Evolutionary conservation across 352 stramenopile genomes (phyloP), one percentile per base, ranked within the genome.

Genomic region (Globisporangium cystogenes): DNA sequence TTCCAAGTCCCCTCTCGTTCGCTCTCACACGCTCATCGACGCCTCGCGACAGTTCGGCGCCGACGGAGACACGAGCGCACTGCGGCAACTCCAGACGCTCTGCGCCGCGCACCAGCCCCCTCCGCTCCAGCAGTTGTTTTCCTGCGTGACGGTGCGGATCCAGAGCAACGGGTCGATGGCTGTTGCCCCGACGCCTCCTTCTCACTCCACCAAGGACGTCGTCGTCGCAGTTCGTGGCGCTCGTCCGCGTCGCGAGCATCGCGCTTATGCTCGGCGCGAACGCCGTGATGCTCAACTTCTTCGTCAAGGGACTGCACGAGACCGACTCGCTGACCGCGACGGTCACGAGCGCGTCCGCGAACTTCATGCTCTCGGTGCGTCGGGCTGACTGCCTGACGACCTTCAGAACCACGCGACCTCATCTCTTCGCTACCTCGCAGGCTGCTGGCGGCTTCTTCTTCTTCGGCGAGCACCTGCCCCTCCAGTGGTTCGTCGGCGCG

Each of bases 241-340:
- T 73, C 5, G 53, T 69, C 18, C 83, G 78, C n/a, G 47, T 82
- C 2, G 39, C 64, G 24, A 87, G 76, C 53, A 74, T 94, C 24
- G 67, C 44, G 0, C 64, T 87, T 15, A 94, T 94, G 83, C 67
- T 94, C 37, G 62, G 53, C 16, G 73, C 69, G 10, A 92, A 94
- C 50, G 73, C 64, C 0, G 48, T 90, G 44, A 94, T 94, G 83
- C 72, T 94, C 48, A 73, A 64, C 59, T 91, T 68, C 64, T 94
- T 94, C 46, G 77, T 94, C 53, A 78, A 86, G 24, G 81, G 81
- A 0, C 59, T 94, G 1, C 83, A 94, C 39, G 81, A 92, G 63
- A 92, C 83, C 15, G 83, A 94, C 65, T 94, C 83, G 20, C 74
- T 94, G 21, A 94, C 83, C 1, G 81, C 83, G 10, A 94, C 83